Conservation (phyloP, 805 yeast species). For the Candida ovalis region DNA sequence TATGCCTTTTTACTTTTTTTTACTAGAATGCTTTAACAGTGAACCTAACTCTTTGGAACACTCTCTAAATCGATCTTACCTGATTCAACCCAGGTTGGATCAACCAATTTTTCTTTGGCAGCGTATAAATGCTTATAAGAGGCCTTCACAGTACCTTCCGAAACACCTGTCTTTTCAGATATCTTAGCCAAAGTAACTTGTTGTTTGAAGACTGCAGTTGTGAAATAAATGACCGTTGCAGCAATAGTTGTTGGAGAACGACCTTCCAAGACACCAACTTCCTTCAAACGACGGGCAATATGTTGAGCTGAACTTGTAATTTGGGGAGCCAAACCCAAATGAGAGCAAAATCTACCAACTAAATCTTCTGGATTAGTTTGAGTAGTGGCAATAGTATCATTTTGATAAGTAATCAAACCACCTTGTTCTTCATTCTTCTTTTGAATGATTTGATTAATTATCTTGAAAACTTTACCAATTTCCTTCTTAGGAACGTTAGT, state of each 20-base stretch:
- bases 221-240: conserved; percentile 94
- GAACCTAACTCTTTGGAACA: conserved; percentile 12
- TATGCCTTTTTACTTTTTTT: not conserved
- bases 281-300: conserved; percentile 86
- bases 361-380: conserved; percentile 93
- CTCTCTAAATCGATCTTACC: conserved; percentile 50
- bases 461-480: conserved; percentile 85
- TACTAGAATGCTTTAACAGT: not conserved
- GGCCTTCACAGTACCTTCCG: conserved; percentile 95
- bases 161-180: conserved; percentile 90
- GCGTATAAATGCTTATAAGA: conserved; percentile 80
- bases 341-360: conserved; percentile 94
- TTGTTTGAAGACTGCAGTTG: conserved; percentile 81
- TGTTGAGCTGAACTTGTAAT: conserved; percentile 90
- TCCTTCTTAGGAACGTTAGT: conserved; percentile 93
- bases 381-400: conserved; percentile 58
- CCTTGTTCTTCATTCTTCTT: conserved; percentile 48
- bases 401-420: conserved; percentile 41
- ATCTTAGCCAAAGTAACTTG: conserved; percentile 74
- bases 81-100: conserved; percentile 69
- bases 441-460: conserved; percentile 60
- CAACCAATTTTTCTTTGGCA: conserved; percentile 67
- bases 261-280: conserved; percentile 91
- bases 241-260: conserved; percentile 97
- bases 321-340: conserved; percentile 79